phyloP scores from a whole-genome alignment of 495 filamentous ascomycete species.

The Talaromyces ruber region DNA sequence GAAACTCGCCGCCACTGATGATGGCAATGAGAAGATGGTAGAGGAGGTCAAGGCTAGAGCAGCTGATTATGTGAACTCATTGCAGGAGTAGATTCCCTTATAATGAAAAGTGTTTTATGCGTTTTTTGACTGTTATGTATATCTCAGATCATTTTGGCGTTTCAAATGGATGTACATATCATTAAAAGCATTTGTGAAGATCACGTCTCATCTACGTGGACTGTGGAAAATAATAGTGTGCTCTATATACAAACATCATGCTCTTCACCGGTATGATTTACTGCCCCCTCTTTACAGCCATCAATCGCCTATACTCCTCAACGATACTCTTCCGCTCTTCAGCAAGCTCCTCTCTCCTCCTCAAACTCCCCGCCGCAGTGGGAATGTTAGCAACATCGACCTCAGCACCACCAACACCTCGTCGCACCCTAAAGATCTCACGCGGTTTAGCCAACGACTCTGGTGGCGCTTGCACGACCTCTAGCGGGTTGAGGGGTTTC shows the following conservation, averaged over 20 bases:
- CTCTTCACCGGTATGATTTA: too few species aligned
- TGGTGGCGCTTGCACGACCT: constrained; percentile 77
- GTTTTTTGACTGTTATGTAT: neutral
- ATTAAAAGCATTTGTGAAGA: neutral
- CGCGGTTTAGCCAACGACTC: constrained; percentile 54
- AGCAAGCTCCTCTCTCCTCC: constrained; percentile 73
- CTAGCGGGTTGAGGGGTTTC: constrained; percentile 51
- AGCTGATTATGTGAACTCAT: constrained; percentile 54
- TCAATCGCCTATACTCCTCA: constrained; percentile 72
- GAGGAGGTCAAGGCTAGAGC: constrained; percentile 68
- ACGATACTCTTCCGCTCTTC: constrained; percentile 67
- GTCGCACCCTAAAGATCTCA: constrained; percentile 57
- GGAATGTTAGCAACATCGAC: constrained; percentile 71
- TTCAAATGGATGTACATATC: neutral
- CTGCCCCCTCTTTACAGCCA: constrained; percentile 53
- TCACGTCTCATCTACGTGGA: neutral
- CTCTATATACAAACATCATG: too few species aligned
- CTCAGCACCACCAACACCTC: constrained; percentile 44
- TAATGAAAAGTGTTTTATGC: constrained; percentile 5
- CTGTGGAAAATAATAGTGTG: too few species aligned
- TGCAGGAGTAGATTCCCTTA: constrained; percentile 22
- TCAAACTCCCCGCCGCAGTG: constrained; percentile 67
- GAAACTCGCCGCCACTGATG: constrained; percentile 34
- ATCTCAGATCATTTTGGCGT: neutral
- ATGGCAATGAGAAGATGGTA: constrained; percentile 60